These are phyloP conservation scores for Lipomyces kockii DNA, from an alignment of 805 yeast species.

Conservation along the genomic window DNA sequence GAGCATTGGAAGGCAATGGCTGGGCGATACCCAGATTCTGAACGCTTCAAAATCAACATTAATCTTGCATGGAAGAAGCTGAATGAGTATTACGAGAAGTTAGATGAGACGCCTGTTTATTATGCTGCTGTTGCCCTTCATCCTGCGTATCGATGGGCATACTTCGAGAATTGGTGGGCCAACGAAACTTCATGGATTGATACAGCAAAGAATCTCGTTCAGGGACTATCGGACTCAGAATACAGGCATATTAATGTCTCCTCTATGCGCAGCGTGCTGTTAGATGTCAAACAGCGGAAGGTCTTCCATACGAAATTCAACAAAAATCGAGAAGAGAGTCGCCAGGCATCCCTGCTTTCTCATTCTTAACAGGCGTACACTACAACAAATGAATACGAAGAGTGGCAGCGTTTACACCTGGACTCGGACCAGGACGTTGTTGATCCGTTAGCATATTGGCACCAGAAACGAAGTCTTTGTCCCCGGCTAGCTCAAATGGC, in stretches of 20 bases:
- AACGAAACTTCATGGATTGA: background rate
- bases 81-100: no score
- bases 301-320: slow-evolving; percentile 2
- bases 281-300: slow-evolving; percentile 1
- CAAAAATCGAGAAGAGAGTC: background rate
- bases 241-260: background rate
- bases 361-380: no score
- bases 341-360: background rate
- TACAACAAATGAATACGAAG: no score
- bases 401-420: slow-evolving; percentile 1
- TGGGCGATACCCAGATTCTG: no score
- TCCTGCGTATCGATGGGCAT: no score
- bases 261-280: background rate
- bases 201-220: slow-evolving; percentile 4
- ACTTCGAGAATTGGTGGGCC: slow-evolving; percentile 3
- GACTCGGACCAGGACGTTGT: slow-evolving; percentile 1
- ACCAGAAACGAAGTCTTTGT: background rate
- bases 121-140: no score
- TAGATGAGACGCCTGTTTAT: no score
- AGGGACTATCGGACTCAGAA: slow-evolving; percentile 1
- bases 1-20: no score
- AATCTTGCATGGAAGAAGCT: no score
- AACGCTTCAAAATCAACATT: no score
- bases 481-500: slow-evolving; percentile 6
- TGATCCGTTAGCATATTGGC: slow-evolving; percentile 1